Base-by-base conservation (phyloP, 257 asterid species). In the Salvia splendens region DNA sequence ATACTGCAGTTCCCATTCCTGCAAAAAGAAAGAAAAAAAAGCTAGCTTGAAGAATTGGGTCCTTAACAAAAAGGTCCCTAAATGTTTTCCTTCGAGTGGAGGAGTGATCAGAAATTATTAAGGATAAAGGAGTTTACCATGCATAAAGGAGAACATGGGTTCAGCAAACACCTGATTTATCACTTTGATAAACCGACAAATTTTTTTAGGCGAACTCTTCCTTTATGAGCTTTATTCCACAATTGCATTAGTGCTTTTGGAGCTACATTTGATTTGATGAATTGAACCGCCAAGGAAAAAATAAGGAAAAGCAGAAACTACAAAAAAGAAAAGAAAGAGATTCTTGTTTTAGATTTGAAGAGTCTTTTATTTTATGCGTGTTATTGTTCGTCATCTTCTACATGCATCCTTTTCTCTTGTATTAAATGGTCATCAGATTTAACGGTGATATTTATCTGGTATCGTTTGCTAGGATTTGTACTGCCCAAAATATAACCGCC, bases 301-400 rank as follows among this genome's bases (percentile, higher is more conserved):
- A 9, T 62, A 77, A 62, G 43, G 57, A 72, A 77, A 76, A 79
- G 78, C 68, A 76, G 77, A 81, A 67, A 72, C 6, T 61, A 50
- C 14, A 76, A 38, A 58, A 6, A 20, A 52, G 28, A 24, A 24
- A 58, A 5, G 43, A 2, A 73, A 81, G 76, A 79, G 84, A 83
- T 78, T 80, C 85, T 61, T 74, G 58, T 68, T 12, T 12, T 35
- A 43, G 42, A 62, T 24, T 43, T n/a, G 72, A 66, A 68, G 77
- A 67, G 65, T 73, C 85, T 79, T 83, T 77, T 80, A 80, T 77
- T 72, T 80, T 77, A 77, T 61, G 56, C 43, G 36, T 35, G 66
- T 42, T 40, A 32, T 16, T 47, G 69, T 64, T 75, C 72, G 5
- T 48, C 73, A 52, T 77, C 82, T 68, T 64, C 64, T 64, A 43